A percentile compares a stretch with the other conserved stretches of the same genome.
phyloP scores from a whole-genome alignment of 345 rosid genomes.

The Noccaea bulbosa region DNA sequence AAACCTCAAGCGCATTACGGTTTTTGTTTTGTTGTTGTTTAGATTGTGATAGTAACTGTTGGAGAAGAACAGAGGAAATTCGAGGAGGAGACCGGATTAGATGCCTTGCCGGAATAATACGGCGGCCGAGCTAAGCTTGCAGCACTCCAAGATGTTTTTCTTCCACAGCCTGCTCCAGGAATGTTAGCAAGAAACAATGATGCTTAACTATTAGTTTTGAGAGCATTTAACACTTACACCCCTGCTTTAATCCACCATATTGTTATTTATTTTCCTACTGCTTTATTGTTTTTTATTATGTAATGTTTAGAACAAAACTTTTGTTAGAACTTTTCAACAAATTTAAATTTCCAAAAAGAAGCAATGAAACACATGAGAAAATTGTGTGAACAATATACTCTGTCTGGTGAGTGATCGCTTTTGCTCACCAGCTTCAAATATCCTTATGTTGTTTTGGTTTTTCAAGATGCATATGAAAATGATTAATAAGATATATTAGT shows the following conservation, averaged over 20 bases:
- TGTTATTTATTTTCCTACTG: neutral
- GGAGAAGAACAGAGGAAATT: slow-evolving; percentile 57
- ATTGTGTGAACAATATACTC: too few relatives aligned
- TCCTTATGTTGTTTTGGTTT: too few relatives aligned
- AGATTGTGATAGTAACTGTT: slow-evolving; percentile 65
- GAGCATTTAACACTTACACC: neutral
- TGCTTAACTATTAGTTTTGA: neutral
- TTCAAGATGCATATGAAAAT: too few relatives aligned
- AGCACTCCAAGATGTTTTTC: slow-evolving; percentile 61
- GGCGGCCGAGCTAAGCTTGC: slow-evolving; percentile 76
- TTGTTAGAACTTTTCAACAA: neutral
- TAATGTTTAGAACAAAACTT: slow-evolving; percentile 2
- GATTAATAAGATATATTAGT: too few relatives aligned
- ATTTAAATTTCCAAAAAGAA: neutral
- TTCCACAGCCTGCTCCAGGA: slow-evolving; percentile 48
- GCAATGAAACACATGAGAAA: slow-evolving; percentile 2
- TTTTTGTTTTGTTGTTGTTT: slow-evolving; percentile 24
- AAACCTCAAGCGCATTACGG: neutral
- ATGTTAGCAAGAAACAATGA: neutral
- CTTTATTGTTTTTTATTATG: neutral
- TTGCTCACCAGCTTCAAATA: too few relatives aligned
- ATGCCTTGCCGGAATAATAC: slow-evolving; percentile 66
- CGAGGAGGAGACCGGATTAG: slow-evolving; percentile 58
- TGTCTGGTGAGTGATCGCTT: too few relatives aligned
- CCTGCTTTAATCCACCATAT: neutral